A percentile compares a stretch with the other conserved stretches of the same genome.
Evolutionary conservation across 257 asterid genomes (phyloP).

Genomic region (Gardenia jasminoides): DNA sequence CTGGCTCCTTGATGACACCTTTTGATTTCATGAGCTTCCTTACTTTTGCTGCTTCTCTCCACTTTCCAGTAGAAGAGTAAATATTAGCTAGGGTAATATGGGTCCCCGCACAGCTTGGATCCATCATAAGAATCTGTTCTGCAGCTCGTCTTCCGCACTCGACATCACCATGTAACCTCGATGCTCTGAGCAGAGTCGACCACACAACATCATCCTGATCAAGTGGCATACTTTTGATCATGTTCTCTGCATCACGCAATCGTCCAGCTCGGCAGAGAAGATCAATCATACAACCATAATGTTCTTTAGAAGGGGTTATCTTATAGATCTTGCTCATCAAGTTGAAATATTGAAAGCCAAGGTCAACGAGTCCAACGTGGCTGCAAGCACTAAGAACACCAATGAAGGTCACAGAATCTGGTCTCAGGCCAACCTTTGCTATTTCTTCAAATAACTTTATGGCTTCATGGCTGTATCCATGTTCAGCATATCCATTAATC

Average conservation of each 20-base stretch:
- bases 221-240: constrained; percentile 78
- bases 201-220: constrained; percentile 76
- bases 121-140: constrained; percentile 53
- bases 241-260: constrained; percentile 63
- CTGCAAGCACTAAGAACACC: constrained; percentile 87
- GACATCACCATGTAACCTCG: constrained; percentile 66
- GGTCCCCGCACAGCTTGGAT: constrained; percentile 79
- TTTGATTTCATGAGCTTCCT: constrained; percentile 77
- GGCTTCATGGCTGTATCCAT: constrained; percentile 76
- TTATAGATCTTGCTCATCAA: constrained; percentile 50
- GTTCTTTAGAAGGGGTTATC: constrained; percentile 68
- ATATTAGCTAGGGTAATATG: constrained; percentile 76
- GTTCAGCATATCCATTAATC: constrained; percentile 92
- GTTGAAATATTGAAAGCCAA: constrained; percentile 67
- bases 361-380: constrained; percentile 77
- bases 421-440: constrained; percentile 47
- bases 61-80: constrained; percentile 71
- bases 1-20: constrained; percentile 84
- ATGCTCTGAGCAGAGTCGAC: constrained; percentile 78
- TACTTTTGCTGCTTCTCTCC: constrained; percentile 71
- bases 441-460: constrained; percentile 66
- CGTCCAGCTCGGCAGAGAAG: constrained; percentile 86
- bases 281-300: constrained; percentile 92
- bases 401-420: constrained; percentile 71
- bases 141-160: constrained; percentile 75